Base-by-base conservation (phyloP, 2,329 filamentous ascomycete genomes). In the Akanthomyces lecanii region DNA sequence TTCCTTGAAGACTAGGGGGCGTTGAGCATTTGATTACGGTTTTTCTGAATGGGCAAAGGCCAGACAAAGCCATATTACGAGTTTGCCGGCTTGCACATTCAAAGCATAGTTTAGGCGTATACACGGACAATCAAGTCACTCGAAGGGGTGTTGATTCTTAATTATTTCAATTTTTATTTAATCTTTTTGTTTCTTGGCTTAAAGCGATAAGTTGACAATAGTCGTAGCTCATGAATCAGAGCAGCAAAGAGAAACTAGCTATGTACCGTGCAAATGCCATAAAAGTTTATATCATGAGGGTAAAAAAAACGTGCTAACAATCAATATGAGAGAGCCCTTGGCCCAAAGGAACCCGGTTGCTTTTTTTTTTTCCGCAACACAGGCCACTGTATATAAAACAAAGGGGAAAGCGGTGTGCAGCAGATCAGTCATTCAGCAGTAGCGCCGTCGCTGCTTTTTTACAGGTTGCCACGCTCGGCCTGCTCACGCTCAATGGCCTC, bases 401-500 rank as follows among this genome's bases (percentile, higher is more conserved):
- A 61, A 44, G 45, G 10, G 33, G 23, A 47, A 30, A n/a, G 16
- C 6, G 7, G 25, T 7, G 23, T 25, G 2, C 6, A 36, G 23
- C 12, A 18, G 25, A 16, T 23, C n/a, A 25, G 23, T 16, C 47
- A 11, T 54, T 33, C 36, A 14, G 28, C 47, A 12, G 14, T 18
- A 38, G 21, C 33, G 47, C 54, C 21, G 21, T 21, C 21, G 5
- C 30, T 33, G 30, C 30, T 8, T 5, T 40, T 52, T 76, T 76
- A 91, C 76, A 97, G 74, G 73, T 97, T 97, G 1, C 94, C 93
- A 62, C 93, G 82, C 75, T 89, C 81, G 52, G 87, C 92, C 81
- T 97, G 94, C 76, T 97, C 93, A 57, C 93, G 81, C 82, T 97
- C 94, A 74, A 97, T 96, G 3, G 94, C 93, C 81, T 97, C 93